phyloP scores from a whole-genome alignment of 1,139 yeast species.

The Yamadazyma mexicana region DNA sequence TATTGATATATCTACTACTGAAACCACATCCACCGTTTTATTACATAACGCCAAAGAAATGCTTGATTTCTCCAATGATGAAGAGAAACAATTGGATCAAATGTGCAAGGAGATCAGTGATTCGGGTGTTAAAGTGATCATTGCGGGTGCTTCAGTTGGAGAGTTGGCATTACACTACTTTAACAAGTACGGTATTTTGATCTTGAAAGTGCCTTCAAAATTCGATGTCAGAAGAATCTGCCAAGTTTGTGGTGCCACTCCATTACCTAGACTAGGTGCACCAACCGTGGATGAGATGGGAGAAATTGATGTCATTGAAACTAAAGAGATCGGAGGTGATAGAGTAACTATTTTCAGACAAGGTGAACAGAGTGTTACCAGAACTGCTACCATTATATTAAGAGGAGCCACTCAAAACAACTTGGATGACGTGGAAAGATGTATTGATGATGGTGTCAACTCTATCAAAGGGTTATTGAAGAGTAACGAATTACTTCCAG shows the following conservation, averaged over 20 bases:
- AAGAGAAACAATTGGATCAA: slow-evolving; percentile 88
- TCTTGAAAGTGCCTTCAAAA: slow-evolving; percentile 87
- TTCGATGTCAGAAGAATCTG: slow-evolving; percentile 92
- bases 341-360: slow-evolving; percentile 94
- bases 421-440: slow-evolving; percentile 93
- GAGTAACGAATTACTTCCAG: slow-evolving; percentile 80
- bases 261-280: slow-evolving; percentile 91
- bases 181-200: slow-evolving; percentile 81
- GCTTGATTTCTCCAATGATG: slow-evolving; percentile 95
- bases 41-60: slow-evolving; percentile 95
- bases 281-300: slow-evolving; percentile 97
- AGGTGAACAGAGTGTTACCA: slow-evolving; percentile 57
- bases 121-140: slow-evolving; percentile 81
- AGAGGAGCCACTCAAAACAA: slow-evolving; percentile 98
- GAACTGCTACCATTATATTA: slow-evolving; percentile 86
- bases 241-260: slow-evolving; percentile 97
- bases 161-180: slow-evolving; percentile 91
- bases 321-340: slow-evolving; percentile 95
- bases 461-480: slow-evolving; percentile 87
- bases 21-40: slow-evolving; percentile 95
- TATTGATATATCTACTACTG: slow-evolving; percentile 90
- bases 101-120: slow-evolving; percentile 81
- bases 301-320: slow-evolving; percentile 79
- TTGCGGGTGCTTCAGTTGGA: slow-evolving; percentile 93
- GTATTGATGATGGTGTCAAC: slow-evolving; percentile 95